Base-by-base conservation (phyloP, 2,329 filamentous ascomycete species). In the Polychaeton citri region DNA sequence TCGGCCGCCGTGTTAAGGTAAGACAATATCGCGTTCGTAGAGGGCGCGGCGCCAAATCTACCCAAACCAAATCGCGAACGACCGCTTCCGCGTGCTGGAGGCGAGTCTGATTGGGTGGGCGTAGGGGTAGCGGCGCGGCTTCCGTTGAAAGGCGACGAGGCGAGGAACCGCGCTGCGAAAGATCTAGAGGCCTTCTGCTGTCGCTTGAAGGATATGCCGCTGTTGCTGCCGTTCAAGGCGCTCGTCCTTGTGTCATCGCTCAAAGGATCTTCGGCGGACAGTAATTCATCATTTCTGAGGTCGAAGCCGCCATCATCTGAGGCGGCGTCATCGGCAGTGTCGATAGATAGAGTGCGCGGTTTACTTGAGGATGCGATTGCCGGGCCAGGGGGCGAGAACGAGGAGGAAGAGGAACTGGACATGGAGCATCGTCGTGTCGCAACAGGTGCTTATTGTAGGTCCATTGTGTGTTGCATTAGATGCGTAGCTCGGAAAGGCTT, bases 161-260 rank as follows among this genome's bases (percentile, higher is more conserved):
- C 24, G 42, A 69, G 54, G 50, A 68, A 65, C 38, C 61, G 58
- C 38, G 68, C 52, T 33, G 58, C 54, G 44, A 66, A 58, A 19
- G 59, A 55, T 19, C 45, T 42, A 10, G 33, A 19, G 62, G 52
- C 46, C 41, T 68, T 79, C 46, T 74, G 69, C 44, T 74, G 79
- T 51, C 80, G 76, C 63, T 83, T 84, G 62, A 84, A 85, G 21
- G 79, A 80, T 36, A 81, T 60, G 19, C 63, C 66, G 34, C 5
- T 31, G 30, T 5, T 13, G 16, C 20, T 33, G 39, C 45, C 36
- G 43, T 33, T 19, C 19, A 9, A 17, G 4, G 31, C 32, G 19
- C 19, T 35, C 16, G 17, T 6, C n/a, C 21, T 26, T 19, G 10
- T 12, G 9, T 28, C 15, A 38, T 39, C 42, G 21, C 44, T 43